Evolutionary conservation across 164 flowering plant species (phyloP).

Genomic region (Chloranthus sessilifolius): DNA sequence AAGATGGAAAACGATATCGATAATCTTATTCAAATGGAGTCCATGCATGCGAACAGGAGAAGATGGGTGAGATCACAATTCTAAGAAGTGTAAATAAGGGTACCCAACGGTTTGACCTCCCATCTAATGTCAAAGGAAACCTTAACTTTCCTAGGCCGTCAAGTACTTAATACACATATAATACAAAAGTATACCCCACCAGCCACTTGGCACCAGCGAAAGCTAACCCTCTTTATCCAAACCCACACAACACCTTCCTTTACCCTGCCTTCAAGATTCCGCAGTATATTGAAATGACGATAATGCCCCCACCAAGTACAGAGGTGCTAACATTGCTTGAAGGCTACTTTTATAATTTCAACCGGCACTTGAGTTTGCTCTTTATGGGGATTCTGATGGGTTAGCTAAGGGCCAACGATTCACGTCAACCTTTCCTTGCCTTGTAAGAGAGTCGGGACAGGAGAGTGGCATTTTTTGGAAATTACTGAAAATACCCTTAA

Average conservation of each 20-base stretch:
- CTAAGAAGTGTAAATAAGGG: too few species aligned
- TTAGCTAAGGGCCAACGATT: too few species aligned
- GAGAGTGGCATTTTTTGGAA: neutral
- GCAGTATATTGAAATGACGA: neutral
- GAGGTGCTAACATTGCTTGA: neutral
- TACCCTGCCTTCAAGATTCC: neutral
- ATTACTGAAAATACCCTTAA: neutral
- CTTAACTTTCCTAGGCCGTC: neutral
- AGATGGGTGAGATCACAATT: too few species aligned
- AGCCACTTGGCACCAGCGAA: neutral
- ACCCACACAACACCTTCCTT: neutral
- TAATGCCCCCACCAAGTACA: neutral
- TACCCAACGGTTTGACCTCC: too few species aligned
- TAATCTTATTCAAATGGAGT: too few species aligned
- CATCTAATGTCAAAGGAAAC: slow-evolving; percentile 14
- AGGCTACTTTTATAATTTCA: neutral
- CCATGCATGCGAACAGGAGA: too few species aligned
- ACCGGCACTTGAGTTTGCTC: too few species aligned
- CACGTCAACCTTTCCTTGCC: neutral
- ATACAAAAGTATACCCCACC: neutral
- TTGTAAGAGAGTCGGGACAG: neutral
- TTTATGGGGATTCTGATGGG: too few species aligned
- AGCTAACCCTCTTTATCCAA: too few species aligned
- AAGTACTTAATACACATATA: neutral
- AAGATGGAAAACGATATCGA: too few species aligned